These are phyloP conservation scores for Aeschynomene evenia DNA, from an alignment of 306 rosid genomes.

Conservation along the genomic window DNA sequence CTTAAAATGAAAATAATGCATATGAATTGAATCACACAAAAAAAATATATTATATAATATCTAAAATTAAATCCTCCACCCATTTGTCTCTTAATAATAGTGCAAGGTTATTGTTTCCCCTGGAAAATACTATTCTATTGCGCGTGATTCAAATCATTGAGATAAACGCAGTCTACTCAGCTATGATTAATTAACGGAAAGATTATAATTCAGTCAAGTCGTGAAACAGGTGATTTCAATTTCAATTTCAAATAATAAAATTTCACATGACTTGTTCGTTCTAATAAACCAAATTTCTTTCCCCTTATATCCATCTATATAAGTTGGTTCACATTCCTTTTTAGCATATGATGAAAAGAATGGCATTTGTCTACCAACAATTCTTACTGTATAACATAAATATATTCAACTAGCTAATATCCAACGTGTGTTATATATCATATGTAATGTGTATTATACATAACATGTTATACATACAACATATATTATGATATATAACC, in stretches of 20 bases:
- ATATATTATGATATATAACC: no score
- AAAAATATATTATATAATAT: no score
- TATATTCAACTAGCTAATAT: no score
- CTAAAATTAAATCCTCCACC: no score
- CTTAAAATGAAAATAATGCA: no score
- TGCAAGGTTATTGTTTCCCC: neutral
- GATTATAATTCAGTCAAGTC: conserved; percentile 36
- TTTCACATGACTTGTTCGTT: neutral
- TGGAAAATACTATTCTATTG: conserved; percentile 23
- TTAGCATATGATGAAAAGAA: neutral
- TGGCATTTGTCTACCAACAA: conserved; percentile 26
- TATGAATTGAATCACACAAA: no score
- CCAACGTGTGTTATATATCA: no score
- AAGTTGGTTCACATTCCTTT: neutral
- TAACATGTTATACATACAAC: no score
- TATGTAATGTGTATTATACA: no score
- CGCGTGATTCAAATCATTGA: conserved; percentile 31
- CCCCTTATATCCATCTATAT: neutral
- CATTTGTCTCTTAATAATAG: neutral
- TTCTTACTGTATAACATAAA: no score
- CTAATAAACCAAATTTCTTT: conserved; percentile 3
- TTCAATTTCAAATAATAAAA: neutral
- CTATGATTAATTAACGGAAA: conserved; percentile 24
- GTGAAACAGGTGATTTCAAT: conserved; percentile 47
- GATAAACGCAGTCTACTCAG: conserved; percentile 28